Evolutionary conservation across 768 basidiomycete species (phyloP), one percentile per base, ranked within the genome.

Genomic region (Podaxis carcinomalis): DNA sequence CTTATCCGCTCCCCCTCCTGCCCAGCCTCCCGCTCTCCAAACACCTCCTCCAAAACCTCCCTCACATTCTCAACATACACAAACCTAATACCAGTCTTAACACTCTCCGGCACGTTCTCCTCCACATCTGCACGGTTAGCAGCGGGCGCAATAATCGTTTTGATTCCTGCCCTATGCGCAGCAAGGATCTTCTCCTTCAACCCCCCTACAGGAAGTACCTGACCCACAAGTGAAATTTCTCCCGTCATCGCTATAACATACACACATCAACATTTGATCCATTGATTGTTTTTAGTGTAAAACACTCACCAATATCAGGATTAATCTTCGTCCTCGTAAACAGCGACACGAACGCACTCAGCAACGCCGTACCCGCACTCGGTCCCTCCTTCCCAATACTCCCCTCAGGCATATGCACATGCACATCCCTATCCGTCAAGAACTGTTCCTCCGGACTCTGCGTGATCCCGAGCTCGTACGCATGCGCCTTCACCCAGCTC

Each of bases 341-440:
- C 59, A 98, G 78, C 46, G 89, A 92, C 47, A 98, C 94, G 65
- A 98, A 89, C 0, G 96, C 95, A 49, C 90, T 86, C 61, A 97
- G 68, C 42, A 99, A 87, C 0, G 97, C 97, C 4, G 93, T 98
- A 36, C 97, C 97, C 1, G 97, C 97, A 67, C 92, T 94, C 1
- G 97, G 97, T 0, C 97, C 97, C 66, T 97, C 95, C 77, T 98
- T 95, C 21, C 92, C 92, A 57, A 94, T 87, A 68, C 88, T 89
- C 7, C 93, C 94, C 70, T 93, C 94, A 0, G 95, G 93, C 96
- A 97, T 98, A 71, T 98, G 97, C 42, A 99, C 84, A 73, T 98
- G 96, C 16, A 98, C 81, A 67, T 98, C 95, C 42, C 85, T 81
- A 68, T 96, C 90, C 23, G 87, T 86, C 68, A 98, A 76, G 70